Percentiles rank a stretch among this genome's conserved stretches.
These are phyloP conservation scores for Fusarium incarnatum DNA, from an alignment of 2,329 filamentous ascomycete species.

Conservation along the genomic window DNA sequence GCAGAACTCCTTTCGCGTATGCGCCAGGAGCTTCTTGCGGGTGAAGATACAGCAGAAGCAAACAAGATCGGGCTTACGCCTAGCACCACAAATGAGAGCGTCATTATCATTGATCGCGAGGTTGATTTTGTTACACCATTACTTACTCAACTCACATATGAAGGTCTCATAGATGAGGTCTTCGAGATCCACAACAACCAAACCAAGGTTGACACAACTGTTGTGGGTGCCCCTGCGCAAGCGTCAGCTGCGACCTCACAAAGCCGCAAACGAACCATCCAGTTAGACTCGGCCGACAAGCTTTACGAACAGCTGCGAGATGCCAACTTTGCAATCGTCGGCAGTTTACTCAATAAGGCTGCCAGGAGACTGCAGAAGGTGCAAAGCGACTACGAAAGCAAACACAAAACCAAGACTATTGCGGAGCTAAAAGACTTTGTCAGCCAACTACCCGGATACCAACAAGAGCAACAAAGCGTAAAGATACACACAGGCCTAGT, in stretches of 20 bases:
- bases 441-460: constrained; percentile 89
- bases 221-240: constrained; percentile 80
- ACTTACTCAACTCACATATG: constrained; percentile 95
- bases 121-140: constrained; percentile 93
- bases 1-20: constrained; percentile 89
- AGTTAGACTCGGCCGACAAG: constrained; percentile 88
- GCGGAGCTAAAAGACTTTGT: constrained; percentile 95
- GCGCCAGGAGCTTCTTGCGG: constrained; percentile 87
- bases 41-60: constrained; percentile 75
- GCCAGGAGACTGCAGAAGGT: constrained; percentile 86
- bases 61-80: constrained; percentile 78
- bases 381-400: constrained; percentile 88
- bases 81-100: constrained; percentile 86
- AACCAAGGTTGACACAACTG: constrained; percentile 89
- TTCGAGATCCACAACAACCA: constrained; percentile 94
- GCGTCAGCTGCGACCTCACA: constrained; percentile 67
- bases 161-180: constrained; percentile 93
- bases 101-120: constrained; percentile 95
- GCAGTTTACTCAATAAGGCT: constrained; percentile 87
- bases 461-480: constrained; percentile 92
- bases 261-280: constrained; percentile 84
- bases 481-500: constrained; percentile 91
- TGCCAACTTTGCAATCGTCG: constrained; percentile 95
- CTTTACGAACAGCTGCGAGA: constrained; percentile 90
- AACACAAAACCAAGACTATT: constrained; percentile 87